These are phyloP conservation scores for Thecaphora thlaspeos DNA, from an alignment of 1,284 basidiomycete species.

Conservation along the genomic window DNA sequence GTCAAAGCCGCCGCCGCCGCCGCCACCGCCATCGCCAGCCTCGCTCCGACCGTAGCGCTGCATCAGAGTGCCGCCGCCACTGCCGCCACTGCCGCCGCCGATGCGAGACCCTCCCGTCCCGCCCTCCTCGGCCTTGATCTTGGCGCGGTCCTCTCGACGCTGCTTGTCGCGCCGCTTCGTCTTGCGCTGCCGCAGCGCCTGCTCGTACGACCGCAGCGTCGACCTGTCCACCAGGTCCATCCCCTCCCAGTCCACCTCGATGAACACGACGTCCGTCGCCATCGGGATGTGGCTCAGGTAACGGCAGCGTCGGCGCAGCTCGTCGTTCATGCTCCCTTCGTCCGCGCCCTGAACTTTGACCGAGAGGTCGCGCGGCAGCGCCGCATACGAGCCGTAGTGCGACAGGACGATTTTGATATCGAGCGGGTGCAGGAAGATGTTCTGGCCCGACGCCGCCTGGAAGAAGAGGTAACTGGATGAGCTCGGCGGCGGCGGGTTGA, in stretches of 20 bases:
- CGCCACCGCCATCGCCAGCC: not conserved
- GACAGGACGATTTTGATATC: conserved; percentile 90
- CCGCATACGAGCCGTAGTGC: conserved; percentile 76
- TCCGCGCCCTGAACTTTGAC: conserved; percentile 76
- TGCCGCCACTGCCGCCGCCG: conserved; percentile 31
- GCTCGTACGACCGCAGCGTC: conserved; percentile 45
- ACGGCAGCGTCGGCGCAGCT: conserved; percentile 88
- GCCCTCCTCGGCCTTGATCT: conserved; percentile 42
- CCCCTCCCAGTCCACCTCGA: conserved; percentile 71
- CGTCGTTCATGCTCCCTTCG: conserved; percentile 74
- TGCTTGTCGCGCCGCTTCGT: conserved; percentile 44
- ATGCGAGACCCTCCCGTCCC: conserved; percentile 27
- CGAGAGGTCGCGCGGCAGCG: conserved; percentile 79
- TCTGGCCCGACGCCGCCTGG: conserved; percentile 86
- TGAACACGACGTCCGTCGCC: conserved; percentile 87
- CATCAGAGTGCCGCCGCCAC: too few species aligned
- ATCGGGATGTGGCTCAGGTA: conserved; percentile 90
- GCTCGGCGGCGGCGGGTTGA: conserved; percentile 51
- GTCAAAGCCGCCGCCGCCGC: conserved; percentile 13
- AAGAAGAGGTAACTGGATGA: conserved; percentile 77
- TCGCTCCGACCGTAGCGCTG: not conserved
- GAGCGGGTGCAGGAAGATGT: conserved; percentile 89
- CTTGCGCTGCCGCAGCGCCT: conserved; percentile 41
- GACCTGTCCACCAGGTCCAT: conserved; percentile 38
- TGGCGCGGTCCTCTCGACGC: conserved; percentile 48